phyloP scores from a whole-genome alignment of 441 rosid genomes.

The Gossypium gossypioides region DNA sequence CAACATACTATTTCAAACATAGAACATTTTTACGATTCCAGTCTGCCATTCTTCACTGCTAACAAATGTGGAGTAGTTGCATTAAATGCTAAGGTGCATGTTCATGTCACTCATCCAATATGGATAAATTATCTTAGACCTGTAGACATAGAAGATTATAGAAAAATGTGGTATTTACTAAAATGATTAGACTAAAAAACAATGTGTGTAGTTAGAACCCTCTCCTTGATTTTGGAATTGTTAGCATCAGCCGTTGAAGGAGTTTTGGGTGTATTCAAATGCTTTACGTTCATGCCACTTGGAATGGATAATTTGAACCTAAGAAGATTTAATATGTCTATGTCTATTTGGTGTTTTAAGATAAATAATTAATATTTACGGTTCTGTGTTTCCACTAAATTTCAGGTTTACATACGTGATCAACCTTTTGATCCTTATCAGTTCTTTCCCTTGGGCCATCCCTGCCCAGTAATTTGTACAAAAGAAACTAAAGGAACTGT shows the following conservation, averaged over 20 bases:
- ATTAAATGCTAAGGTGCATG: background rate
- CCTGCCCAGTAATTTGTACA: constrained; percentile 60
- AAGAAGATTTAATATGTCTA: background rate
- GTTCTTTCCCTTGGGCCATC: constrained; percentile 71
- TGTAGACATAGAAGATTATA: background rate
- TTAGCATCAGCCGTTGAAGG: background rate
- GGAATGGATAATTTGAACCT: background rate
- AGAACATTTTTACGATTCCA: constrained; percentile 5
- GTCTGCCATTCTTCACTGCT: constrained; percentile 9
- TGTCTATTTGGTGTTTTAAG: background rate
- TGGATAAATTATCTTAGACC: constrained; percentile 2
- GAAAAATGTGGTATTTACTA: background rate
- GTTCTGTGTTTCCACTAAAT: constrained; percentile 5
- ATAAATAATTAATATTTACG: background rate
- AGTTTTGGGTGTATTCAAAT: background rate
- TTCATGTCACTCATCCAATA: background rate
- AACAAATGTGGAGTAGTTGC: constrained; percentile 5
- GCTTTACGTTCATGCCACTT: background rate
- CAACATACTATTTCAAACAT: background rate
- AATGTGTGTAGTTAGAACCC: background rate
- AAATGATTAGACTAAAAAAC: background rate
- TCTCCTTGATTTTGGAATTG: constrained; percentile 1
- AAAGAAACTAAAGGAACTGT: constrained; percentile 31
- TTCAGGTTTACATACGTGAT: constrained; percentile 85
- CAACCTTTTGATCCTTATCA: constrained; percentile 73